phyloP scores from a whole-genome alignment of 2,329 filamentous ascomycete genomes.

The Fusarium sp. region DNA sequence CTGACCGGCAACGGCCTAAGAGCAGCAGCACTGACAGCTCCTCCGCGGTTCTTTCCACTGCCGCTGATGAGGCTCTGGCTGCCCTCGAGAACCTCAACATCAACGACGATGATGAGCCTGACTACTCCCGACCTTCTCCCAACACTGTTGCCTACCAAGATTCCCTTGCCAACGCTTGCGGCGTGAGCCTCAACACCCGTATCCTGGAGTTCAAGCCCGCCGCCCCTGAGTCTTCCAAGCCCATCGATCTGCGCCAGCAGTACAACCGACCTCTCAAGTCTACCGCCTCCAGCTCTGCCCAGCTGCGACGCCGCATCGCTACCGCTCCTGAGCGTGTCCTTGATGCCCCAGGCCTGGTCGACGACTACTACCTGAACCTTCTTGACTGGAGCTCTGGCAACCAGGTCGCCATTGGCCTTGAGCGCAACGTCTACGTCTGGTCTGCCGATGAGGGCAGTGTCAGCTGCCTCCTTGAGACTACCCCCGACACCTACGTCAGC shows the following conservation, averaged over 20 bases:
- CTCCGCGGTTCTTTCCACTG: slow-evolving; percentile 77
- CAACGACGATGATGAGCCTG: slow-evolving; percentile 71
- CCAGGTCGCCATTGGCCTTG: slow-evolving; percentile 96
- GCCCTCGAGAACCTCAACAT: slow-evolving; percentile 82
- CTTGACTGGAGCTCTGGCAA: slow-evolving; percentile 98
- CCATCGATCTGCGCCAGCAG: slow-evolving; percentile 94
- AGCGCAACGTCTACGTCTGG: slow-evolving; percentile 98
- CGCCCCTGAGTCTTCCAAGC: slow-evolving; percentile 96
- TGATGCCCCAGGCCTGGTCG: slow-evolving; percentile 92
- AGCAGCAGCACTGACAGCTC: slow-evolving; percentile 75
- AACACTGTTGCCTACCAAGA: slow-evolving; percentile 92
- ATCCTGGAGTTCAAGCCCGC: slow-evolving; percentile 99
- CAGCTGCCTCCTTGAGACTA: slow-evolving; percentile 85
- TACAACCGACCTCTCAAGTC: slow-evolving; percentile 96
- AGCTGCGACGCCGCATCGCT: slow-evolving; percentile 89
- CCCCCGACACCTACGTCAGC: slow-evolving; percentile 91
- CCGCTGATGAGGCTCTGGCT: slow-evolving; percentile 79
- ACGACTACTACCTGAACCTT: slow-evolving; percentile 99
- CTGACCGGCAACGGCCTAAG: slow-evolving; percentile 76
- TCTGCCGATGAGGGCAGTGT: slow-evolving; percentile 93
- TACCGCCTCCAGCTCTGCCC: slow-evolving; percentile 74
- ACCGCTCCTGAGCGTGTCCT: slow-evolving; percentile 96
- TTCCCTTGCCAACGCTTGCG: slow-evolving; percentile 87
- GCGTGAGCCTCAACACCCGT: slow-evolving; percentile 89
- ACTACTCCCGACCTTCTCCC: slow-evolving; percentile 80